Evolutionary conservation across 2,329 filamentous ascomycete species (phyloP), one percentile per base, ranked within the genome.

Genomic region (Fusarium sp.): DNA sequence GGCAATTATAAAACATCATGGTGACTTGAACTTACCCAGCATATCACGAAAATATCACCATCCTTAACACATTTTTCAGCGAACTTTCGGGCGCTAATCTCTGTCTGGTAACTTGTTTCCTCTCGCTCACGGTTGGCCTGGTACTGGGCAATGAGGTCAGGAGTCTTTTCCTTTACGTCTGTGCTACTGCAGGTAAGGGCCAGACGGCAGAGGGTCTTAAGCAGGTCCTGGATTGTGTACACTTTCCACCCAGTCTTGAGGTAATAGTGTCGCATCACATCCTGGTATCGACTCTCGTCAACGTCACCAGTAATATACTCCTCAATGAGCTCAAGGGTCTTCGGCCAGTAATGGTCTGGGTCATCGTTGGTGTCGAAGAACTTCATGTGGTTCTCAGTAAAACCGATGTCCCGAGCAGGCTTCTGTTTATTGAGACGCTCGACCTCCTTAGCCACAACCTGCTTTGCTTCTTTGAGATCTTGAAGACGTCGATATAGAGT

Each of bases 1-100:
- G 30, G 3, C 18, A 8, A 43, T 25, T n/a, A 54, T 35, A 42
- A 13, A 64, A 76, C 32, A 46, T 44, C 56, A 33, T 37, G 28
- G 13, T 12, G 10, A 8, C 9, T 57, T 33, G 13, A 32, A 91
- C 94, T 88, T 91, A 98, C 96, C 87, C 93, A 98, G 80, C 92
- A 91, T 74, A 98, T 92, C 56, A 94, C 91, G 82, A 97, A 98
- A 72, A 97, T 90, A 78, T 98, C 96, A 21, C 93, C 93, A 73
- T 98, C 96, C 85, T 97, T 97, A 75, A 96, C 91, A 79, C 94
- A 91, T 83, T 96, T 96, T 83, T 98, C 95, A 2, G 96, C 95
- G 80, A 94, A 94, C 82, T 97, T 97, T 69, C 96, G 91, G 69
- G 96, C 94, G 78, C 93, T 94, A 68, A 97, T 94, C 85, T 98